Evolutionary conservation across 768 basidiomycete species (phyloP).

Genomic region (Thelephora aurantiotincta): DNA sequence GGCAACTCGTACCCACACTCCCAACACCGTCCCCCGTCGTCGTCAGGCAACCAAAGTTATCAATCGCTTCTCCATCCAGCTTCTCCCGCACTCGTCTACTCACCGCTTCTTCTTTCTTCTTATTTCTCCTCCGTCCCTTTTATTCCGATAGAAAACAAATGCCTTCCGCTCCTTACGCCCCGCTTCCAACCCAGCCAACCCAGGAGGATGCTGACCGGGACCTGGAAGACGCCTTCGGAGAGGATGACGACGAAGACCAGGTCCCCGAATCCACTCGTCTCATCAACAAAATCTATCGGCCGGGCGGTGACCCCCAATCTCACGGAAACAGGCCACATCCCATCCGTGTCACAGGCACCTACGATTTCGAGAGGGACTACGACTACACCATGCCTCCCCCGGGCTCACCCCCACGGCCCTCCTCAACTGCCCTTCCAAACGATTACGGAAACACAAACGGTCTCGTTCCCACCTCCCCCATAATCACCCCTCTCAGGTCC

Average conservation of each 20-base stretch:
- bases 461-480: conserved; percentile 35
- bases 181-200: conserved; percentile 31
- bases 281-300: conserved; percentile 14
- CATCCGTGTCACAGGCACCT: conserved; percentile 26
- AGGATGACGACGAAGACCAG: conserved; percentile 40
- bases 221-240: conserved; percentile 65
- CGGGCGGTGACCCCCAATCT: conserved; percentile 10
- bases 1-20: too few relatives aligned
- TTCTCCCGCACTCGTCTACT: too few relatives aligned
- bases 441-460: conserved; percentile 66
- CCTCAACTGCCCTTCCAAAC: conserved; percentile 45
- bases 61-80: too few relatives aligned
- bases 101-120: too few relatives aligned
- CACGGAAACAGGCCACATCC: conserved; percentile 9
- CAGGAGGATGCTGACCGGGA: conserved; percentile 38
- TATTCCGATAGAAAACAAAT: background rate
- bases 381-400: conserved; percentile 59
- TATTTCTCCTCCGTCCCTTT: background rate
- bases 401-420: conserved; percentile 57
- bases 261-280: conserved; percentile 23
- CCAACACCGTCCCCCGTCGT: too few relatives aligned
- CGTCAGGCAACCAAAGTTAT: too few relatives aligned
- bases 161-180: conserved; percentile 31
- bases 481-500: conserved; percentile 19
- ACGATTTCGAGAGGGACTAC: conserved; percentile 75